Conservation (phyloP, 805 yeast species). For the Candida tibetensis region DNA sequence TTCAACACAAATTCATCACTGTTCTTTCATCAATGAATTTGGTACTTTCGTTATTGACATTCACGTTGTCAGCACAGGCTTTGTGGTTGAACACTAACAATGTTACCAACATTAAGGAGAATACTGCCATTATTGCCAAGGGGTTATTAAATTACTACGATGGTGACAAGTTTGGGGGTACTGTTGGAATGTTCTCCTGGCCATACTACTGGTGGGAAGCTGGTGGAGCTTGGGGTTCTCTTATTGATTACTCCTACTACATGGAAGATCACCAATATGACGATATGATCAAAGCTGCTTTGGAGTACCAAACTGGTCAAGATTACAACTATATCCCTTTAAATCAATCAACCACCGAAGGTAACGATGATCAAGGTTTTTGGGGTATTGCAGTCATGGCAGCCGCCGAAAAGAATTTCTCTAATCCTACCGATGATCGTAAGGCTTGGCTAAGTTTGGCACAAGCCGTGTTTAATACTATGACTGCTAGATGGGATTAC, state of each 20-base stretch:
- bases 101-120: conserved; percentile 47
- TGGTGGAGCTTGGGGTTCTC: conserved; percentile 90
- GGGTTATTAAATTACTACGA: conserved; percentile 84
- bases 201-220: conserved; percentile 99
- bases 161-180: conserved; percentile 65
- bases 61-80: conserved; percentile 16
- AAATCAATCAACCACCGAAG: conserved; percentile 89
- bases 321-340: conserved; percentile 79
- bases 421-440: conserved; percentile 43
- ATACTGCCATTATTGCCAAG: conserved; percentile 56
- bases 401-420: conserved; percentile 86
- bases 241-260: conserved; percentile 74
- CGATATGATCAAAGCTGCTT: conserved; percentile 54
- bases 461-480: conserved; percentile 44
- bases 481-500: conserved; percentile 44
- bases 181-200: conserved; percentile 79
- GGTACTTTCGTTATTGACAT: conserved; percentile 1
- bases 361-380: conserved; percentile 96
- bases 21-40: not conserved
- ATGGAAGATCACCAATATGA: conserved; percentile 70
- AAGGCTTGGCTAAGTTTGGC: conserved; percentile 40
- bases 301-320: conserved; percentile 64
- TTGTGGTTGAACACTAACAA: conserved; percentile 38
- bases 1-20: too few species aligned
- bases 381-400: conserved; percentile 94